Evolutionary conservation across 805 yeast species (phyloP).

Genomic region (Ogataea salicorniae): DNA sequence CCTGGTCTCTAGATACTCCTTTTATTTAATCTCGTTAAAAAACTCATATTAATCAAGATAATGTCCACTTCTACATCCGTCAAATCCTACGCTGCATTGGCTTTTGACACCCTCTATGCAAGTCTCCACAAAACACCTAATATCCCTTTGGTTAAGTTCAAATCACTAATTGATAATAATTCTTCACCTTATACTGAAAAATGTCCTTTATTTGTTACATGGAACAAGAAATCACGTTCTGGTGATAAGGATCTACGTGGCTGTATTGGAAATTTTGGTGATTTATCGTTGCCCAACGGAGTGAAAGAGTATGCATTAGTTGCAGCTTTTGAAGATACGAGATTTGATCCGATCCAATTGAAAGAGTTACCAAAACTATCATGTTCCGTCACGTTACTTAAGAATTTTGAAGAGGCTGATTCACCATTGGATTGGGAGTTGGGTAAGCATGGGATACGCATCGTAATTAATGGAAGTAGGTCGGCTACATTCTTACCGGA

Average conservation of each 20-base stretch:
- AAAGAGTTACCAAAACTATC: constrained; percentile 50
- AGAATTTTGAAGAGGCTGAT: constrained; percentile 47
- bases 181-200: constrained; percentile 13
- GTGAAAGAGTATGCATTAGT: constrained; percentile 55
- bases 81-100: constrained; percentile 33
- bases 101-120: constrained; percentile 35
- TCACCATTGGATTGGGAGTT: constrained; percentile 70
- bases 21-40: too few species aligned
- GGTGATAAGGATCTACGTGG: constrained; percentile 57
- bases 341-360: constrained; percentile 62
- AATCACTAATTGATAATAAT: constrained; percentile 6
- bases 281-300: constrained; percentile 50
- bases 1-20: too few species aligned
- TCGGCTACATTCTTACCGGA: constrained; percentile 87
- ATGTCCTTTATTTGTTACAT: constrained; percentile 80
- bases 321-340: constrained; percentile 72
- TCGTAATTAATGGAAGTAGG: constrained; percentile 40
- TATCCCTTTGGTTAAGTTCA: constrained; percentile 11
- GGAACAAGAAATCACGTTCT: constrained; percentile 46
- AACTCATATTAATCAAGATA: neutral
- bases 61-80: constrained; percentile 14
- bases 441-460: constrained; percentile 77
- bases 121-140: constrained; percentile 18
- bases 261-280: constrained; percentile 85
- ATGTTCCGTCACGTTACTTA: constrained; percentile 61